Evolutionary conservation across 768 basidiomycete species (phyloP).

Genomic region (Boletus vinaceobasis): DNA sequence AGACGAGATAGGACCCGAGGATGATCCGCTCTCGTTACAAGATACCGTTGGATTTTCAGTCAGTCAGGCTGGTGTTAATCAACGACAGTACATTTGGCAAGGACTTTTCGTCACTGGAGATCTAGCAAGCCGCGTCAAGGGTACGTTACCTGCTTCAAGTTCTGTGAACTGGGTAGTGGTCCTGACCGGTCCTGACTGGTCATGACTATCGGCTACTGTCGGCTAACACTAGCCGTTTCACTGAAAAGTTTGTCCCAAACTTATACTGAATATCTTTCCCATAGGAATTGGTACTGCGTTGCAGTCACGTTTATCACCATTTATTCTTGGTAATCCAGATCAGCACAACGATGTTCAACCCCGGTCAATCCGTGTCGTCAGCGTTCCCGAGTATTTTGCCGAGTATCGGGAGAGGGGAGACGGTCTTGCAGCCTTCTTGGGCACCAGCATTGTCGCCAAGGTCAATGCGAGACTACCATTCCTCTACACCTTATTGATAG

Average conservation of each 20-base stretch:
- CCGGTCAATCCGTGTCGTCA: slow-evolving; percentile 56
- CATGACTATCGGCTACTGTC: too few species aligned
- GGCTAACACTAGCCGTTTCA: too few species aligned
- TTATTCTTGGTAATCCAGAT: slow-evolving; percentile 57
- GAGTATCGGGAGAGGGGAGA: slow-evolving; percentile 87
- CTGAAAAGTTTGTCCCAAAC: neutral
- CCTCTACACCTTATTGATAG: neutral
- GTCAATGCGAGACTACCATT: slow-evolving; percentile 34
- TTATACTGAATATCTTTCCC: neutral
- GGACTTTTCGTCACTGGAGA: slow-evolving; percentile 82
- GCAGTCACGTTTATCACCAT: slow-evolving; percentile 67
- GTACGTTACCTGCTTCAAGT: slow-evolving; percentile 40
- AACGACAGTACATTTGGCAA: slow-evolving; percentile 71
- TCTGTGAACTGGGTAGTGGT: too few species aligned
- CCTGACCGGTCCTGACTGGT: too few species aligned
- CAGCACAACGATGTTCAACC: slow-evolving; percentile 70
- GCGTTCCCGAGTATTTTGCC: slow-evolving; percentile 85
- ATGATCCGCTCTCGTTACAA: slow-evolving; percentile 48
- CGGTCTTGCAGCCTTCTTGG: slow-evolving; percentile 76
- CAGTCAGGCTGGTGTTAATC: slow-evolving; percentile 55
- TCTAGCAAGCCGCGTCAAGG: slow-evolving; percentile 66
- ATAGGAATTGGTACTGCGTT: slow-evolving; percentile 65
- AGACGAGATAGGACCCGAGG: slow-evolving; percentile 22
- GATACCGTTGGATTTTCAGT: slow-evolving; percentile 67
- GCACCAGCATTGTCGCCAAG: slow-evolving; percentile 82